phyloP scores from a whole-genome alignment of 306 rosid species.

The Cajanus cajan region DNA sequence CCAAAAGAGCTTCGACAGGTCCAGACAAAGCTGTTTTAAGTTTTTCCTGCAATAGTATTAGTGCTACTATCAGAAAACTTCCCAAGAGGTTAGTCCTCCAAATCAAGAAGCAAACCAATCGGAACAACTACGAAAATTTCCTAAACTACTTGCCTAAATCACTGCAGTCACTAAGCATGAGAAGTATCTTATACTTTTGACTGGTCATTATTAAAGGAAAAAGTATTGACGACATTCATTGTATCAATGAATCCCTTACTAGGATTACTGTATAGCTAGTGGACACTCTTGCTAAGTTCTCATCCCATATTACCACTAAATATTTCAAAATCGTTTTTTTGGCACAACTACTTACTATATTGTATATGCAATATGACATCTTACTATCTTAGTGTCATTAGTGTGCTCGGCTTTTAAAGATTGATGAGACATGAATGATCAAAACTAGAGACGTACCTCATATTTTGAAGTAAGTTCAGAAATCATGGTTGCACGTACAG shows the following conservation, averaged over 20 bases:
- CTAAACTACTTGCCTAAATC: not conserved
- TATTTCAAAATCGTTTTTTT: conserved; percentile 11
- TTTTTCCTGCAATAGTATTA: conserved; percentile 60
- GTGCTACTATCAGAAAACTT: conserved; percentile 38
- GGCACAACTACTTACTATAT: not conserved
- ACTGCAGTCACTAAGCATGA: conserved; percentile 18
- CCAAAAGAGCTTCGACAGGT: conserved; percentile 87
- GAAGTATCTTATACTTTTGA: not conserved
- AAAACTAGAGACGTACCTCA: conserved; percentile 56
- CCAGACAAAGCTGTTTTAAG: conserved; percentile 74
- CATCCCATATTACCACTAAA: not conserved
- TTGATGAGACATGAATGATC: conserved; percentile 15
- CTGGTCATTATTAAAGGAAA: not conserved
- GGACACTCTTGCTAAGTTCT: conserved; percentile 6
- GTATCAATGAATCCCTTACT: not conserved
- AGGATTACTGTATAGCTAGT: not conserved
- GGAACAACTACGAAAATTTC: conserved; percentile 1
- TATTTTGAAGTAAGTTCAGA: conserved; percentile 65
- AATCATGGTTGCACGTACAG: conserved; percentile 71
- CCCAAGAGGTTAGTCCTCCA: conserved; percentile 15
- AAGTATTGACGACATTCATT: not conserved
- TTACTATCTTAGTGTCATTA: conserved; percentile 12
- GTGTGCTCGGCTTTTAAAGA: conserved; percentile 7
- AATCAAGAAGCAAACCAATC: conserved; percentile 4
- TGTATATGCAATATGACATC: not conserved